A percentile compares a stretch with the other conserved stretches of the same genome.
phyloP scores from a whole-genome alignment of 1,284 basidiomycete genomes.

The Gymnopus androsaceus region DNA sequence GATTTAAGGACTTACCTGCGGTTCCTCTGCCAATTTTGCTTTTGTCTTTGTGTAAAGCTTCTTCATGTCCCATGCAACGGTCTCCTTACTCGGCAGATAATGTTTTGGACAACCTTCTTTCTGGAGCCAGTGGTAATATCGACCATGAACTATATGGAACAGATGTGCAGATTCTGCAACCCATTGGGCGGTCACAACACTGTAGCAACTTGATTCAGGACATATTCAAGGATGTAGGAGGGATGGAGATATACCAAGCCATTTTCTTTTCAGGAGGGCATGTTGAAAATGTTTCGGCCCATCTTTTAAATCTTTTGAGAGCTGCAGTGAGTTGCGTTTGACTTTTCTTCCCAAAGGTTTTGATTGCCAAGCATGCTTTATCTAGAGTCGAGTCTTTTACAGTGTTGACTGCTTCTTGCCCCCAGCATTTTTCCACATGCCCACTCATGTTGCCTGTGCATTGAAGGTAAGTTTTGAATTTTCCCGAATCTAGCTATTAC shows the following conservation, averaged over 20 bases:
- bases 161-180: not conserved
- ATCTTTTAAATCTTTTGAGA: not conserved
- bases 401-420: not conserved
- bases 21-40: not conserved
- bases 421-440: not conserved
- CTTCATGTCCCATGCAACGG: not conserved
- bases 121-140: not conserved
- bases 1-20: not conserved
- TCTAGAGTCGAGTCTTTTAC: not conserved
- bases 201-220: not conserved
- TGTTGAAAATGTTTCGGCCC: not conserved
- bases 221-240: not conserved
- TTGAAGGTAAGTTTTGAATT: not conserved
- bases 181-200: not conserved
- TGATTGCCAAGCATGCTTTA: not conserved
- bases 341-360: not conserved
- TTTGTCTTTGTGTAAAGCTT: not conserved
- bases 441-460: not conserved
- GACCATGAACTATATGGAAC: not conserved
- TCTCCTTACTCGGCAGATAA: not conserved
- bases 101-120: not conserved
- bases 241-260: not conserved
- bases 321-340: not conserved
- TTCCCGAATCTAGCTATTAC: not conserved
- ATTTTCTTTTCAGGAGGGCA: not conserved